Conservation (phyloP, 371 early-diverging fungal species). For the Entomophthora muscae region DNA sequence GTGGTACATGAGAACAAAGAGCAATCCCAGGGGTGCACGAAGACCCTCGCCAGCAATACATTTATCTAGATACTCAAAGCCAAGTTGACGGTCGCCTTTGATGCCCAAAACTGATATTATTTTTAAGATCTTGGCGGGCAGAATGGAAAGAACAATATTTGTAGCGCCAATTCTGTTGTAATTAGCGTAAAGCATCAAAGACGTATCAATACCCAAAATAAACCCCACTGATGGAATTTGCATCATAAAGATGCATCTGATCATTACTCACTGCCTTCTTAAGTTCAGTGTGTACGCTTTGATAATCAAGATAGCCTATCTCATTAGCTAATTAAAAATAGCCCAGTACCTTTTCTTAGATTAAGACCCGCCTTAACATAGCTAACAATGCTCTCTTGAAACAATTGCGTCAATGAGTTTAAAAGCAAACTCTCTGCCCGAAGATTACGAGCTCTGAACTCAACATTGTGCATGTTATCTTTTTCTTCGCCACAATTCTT, state of each 20-base stretch:
- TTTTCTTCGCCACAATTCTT: neutral
- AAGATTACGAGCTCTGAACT: conserved; percentile 34
- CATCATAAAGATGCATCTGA: conserved; percentile 12
- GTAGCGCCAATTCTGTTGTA: conserved; percentile 31
- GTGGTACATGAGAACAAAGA: conserved; percentile 21
- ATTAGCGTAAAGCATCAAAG: neutral
- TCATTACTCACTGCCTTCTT: conserved; percentile 12
- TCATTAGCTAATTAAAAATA: neutral
- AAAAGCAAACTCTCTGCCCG: conserved; percentile 33
- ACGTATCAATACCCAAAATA: conserved; percentile 15
- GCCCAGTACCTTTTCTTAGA: conserved; percentile 28
- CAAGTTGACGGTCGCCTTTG: conserved; percentile 33
- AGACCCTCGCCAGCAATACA: conserved; percentile 32
- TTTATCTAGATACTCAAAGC: conserved; percentile 30
- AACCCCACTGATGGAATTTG: conserved; percentile 16
- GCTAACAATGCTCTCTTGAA: conserved; percentile 31
- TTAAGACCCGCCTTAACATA: conserved; percentile 40
- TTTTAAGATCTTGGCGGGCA: conserved; percentile 33
- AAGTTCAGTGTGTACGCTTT: neutral
- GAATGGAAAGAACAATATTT: conserved; percentile 31
- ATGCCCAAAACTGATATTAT: conserved; percentile 29
- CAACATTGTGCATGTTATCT: conserved; percentile 10
- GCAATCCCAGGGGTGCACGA: conserved; percentile 32
- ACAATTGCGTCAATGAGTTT: conserved; percentile 29
- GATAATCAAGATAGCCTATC: conserved; percentile 4